These are phyloP conservation scores for Cucumis melo DNA, from an alignment of 306 rosid genomes.

Conservation along the genomic window DNA sequence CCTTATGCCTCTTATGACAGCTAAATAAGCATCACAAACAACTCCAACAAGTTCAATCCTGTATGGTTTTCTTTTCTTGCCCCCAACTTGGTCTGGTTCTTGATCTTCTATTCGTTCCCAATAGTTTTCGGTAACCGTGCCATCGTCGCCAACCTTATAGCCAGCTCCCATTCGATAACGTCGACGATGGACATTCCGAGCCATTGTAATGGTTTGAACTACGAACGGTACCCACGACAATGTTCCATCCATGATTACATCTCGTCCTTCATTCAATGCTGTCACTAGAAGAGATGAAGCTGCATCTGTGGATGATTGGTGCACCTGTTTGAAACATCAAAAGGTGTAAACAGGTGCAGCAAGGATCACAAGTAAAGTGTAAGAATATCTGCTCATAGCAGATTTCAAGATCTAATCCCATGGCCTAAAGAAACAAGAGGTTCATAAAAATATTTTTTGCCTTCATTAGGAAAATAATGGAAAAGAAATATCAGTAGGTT, in stretches of 20 bases:
- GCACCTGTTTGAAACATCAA: conserved; percentile 45
- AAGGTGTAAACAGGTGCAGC: not conserved
- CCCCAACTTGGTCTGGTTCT: conserved; percentile 55
- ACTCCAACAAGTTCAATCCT: conserved; percentile 94
- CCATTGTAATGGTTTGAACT: conserved; percentile 90
- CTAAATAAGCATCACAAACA: conserved; percentile 91
- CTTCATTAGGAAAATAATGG: not conserved
- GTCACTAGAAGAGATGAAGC: conserved; percentile 92
- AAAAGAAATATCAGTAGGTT: not conserved
- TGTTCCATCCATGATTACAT: conserved; percentile 95
- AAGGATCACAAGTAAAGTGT: not conserved
- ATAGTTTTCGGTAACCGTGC: conserved; percentile 53
- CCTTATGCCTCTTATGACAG: conserved; percentile 87
- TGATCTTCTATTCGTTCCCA: conserved; percentile 66
- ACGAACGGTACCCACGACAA: conserved; percentile 95
- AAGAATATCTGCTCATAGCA: not conserved
- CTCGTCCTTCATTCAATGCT: conserved; percentile 85
- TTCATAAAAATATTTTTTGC: not conserved
- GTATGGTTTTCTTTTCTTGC: conserved; percentile 79
- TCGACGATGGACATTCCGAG: conserved; percentile 84
- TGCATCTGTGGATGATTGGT: conserved; percentile 93
- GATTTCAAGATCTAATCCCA: not conserved
- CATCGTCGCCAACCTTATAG: conserved; percentile 47
- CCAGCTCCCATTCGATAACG: conserved; percentile 93
- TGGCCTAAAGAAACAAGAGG: not conserved